Evolutionary conservation across 371 early-diverging fungal species (phyloP), one percentile per base, ranked within the genome.

Genomic region (Mortierella sp.): DNA sequence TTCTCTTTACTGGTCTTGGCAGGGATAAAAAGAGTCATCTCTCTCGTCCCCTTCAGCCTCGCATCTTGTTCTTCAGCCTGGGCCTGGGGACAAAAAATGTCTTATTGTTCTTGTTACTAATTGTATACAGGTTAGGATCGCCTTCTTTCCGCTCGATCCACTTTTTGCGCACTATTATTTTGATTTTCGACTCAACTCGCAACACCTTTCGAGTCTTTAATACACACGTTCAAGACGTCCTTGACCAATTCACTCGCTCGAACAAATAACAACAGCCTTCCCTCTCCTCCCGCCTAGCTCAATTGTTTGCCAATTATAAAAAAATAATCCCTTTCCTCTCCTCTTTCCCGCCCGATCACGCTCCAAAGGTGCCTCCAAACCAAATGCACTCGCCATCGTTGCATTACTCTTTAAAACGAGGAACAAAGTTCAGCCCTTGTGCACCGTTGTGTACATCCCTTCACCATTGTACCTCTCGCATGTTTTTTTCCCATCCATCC

Each of bases 351-450:
- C 55, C 44, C 26, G 73, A 55, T 46, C 55, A 74, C 46, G 74
- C 46, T 37, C 59, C 61, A 74, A 55, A 48, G 44, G 24, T n/a
- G 26, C 55, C 37, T 28, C 76, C 55, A 55, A 50, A 43, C 31
- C 54, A n/a, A 54, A 37, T 24, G 28, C 50, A 48, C 19, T 69
- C 46, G 87, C 83, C 88, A 89, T 69, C 88, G 88, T 67, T 88
- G 88, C 83, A 91, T 88, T 13, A 89, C 89, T 77, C 89, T 21
- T 6, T 21, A 5, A 5, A 10, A 6, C 11, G 0, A 37, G 67
- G 40, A 64, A 64, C 67, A 64, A 64, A 37, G 67, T 64, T 37
- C 67, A 64, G 67, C 67, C 67, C 67, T 34, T 28, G 31, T 54
- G n/a, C n/a, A 54, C 24, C 5, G 1, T 50, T 13, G 50, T 50